Percentiles rank a stretch among this genome's conserved stretches.
These are phyloP conservation scores for Neofusicoccum umdonicola DNA, from an alignment of 2,329 filamentous ascomycete genomes.

Conservation along the genomic window DNA sequence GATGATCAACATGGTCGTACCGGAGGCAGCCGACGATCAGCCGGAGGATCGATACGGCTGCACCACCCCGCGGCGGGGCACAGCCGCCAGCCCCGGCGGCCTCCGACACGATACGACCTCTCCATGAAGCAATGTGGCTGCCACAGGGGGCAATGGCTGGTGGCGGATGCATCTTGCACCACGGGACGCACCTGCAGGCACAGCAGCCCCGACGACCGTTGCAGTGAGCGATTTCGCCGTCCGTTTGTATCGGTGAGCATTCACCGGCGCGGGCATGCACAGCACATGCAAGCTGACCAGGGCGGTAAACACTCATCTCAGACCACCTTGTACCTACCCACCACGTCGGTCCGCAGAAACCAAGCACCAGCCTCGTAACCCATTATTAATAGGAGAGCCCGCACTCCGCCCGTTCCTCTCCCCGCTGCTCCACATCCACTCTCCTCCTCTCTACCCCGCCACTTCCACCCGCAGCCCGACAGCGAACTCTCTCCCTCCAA, in stretches of 20 bases:
- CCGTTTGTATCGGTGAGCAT: background rate
- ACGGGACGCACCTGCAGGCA: slow-evolving; percentile 5
- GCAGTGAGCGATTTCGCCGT: background rate
- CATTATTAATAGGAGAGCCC: background rate
- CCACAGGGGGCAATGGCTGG: background rate
- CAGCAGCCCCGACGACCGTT: background rate
- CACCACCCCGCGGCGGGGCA: background rate
- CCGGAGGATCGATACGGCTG: background rate
- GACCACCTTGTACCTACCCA: slow-evolving; percentile 2
- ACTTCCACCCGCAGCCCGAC: background rate
- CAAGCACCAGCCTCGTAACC: background rate
- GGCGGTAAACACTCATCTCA: slow-evolving; percentile 10
- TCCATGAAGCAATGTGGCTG: background rate
- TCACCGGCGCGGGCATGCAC: too few relatives aligned
- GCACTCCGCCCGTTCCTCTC: background rate
- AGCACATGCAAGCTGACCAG: background rate
- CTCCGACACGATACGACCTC: background rate
- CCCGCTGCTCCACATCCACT: background rate
- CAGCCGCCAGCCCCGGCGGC: background rate
- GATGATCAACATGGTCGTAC: background rate
- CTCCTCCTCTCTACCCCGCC: background rate
- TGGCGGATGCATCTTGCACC: background rate
- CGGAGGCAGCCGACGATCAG: background rate
- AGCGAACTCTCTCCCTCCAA: background rate
- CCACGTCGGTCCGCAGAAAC: background rate